phyloP scores from a whole-genome alignment of 495 filamentous ascomycete species.

The Filosporella fistucella region DNA sequence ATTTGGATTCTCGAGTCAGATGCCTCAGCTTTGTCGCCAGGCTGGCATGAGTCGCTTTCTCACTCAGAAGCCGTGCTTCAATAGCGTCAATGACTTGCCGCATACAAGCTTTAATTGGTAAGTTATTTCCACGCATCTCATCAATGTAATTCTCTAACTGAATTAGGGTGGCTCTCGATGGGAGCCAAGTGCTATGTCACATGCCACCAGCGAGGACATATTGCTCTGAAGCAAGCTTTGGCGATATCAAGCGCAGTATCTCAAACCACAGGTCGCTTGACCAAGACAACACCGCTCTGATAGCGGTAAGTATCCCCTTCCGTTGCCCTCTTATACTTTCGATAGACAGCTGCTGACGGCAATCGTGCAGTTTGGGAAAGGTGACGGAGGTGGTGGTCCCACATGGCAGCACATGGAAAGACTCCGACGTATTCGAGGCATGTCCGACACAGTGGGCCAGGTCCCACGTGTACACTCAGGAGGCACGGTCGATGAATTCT shows the following conservation, averaged over 20 bases:
- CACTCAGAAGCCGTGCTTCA: conserved; percentile 88
- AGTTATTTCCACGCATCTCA: background rate
- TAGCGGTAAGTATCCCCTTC: conserved; percentile 60
- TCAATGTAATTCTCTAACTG: background rate
- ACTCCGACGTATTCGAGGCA: conserved; percentile 83
- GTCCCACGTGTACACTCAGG: conserved; percentile 88
- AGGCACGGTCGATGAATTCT: conserved; percentile 93
- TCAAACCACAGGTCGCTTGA: conserved; percentile 94
- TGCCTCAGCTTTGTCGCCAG: conserved; percentile 86
- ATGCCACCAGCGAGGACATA: conserved; percentile 95
- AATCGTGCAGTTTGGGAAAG: conserved; percentile 71
- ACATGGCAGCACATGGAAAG: conserved; percentile 95
- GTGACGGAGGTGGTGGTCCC: conserved; percentile 92
- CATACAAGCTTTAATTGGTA: conserved; percentile 94
- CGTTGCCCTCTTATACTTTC: no score
- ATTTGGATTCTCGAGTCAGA: conserved; percentile 92
- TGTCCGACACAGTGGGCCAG: conserved; percentile 80
- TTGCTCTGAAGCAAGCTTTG: conserved; percentile 90
- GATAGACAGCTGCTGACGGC: no score
- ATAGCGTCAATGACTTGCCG: conserved; percentile 98
- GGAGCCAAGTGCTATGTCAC: conserved; percentile 93
- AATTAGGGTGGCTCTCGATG: conserved; percentile 74
- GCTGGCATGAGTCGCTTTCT: conserved; percentile 95
- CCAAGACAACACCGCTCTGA: conserved; percentile 77
- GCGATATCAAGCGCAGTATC: conserved; percentile 89